A percentile compares a stretch with the other conserved stretches of the same genome.
Evolutionary conservation across 768 basidiomycete species (phyloP).

Genomic region (Clitopilus passeckerianus): DNA sequence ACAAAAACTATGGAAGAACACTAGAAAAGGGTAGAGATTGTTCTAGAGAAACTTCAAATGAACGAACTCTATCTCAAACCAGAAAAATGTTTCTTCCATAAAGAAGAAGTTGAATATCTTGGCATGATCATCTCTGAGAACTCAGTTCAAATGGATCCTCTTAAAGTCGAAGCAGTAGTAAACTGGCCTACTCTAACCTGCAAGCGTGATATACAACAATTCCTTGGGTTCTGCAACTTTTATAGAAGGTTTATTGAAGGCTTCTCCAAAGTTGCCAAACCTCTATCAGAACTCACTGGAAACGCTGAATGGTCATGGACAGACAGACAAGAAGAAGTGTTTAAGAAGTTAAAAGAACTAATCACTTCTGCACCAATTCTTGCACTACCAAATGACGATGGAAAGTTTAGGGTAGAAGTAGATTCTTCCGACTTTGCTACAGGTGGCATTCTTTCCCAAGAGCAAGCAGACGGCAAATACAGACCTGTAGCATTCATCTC

Average conservation of each 20-base stretch:
- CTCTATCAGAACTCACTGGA: constrained; percentile 12
- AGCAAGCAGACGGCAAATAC: constrained; percentile 16
- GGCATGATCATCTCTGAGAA: constrained; percentile 18
- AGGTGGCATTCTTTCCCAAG: constrained; percentile 20
- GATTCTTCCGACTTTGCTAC: constrained; percentile 18
- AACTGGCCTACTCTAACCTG: constrained; percentile 11
- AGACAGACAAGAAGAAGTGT: constrained; percentile 12
- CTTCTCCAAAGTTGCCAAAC: constrained; percentile 21
- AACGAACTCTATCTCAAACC: constrained; percentile 22
- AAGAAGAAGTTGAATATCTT: constrained; percentile 15
- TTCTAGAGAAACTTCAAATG: constrained; percentile 16
- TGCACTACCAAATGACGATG: constrained; percentile 5
- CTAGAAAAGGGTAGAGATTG: constrained; percentile 7
- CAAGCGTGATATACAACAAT: constrained; percentile 29
- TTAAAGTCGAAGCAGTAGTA: constrained; percentile 21
- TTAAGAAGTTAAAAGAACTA: constrained; percentile 17
- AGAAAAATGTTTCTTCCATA: constrained; percentile 27
- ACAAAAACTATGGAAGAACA: constrained; percentile 18
- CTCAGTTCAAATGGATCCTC: constrained; percentile 22
- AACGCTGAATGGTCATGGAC: constrained; percentile 19
- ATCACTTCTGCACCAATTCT: constrained; percentile 22
- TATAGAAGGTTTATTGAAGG: constrained; percentile 25
- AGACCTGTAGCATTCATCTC: constrained; percentile 35
- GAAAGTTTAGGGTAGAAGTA: constrained; percentile 13
- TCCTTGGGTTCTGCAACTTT: constrained; percentile 36